Evolutionary conservation across 2,329 filamentous ascomycete genomes (phyloP).

Genomic region (Capronia epimyces): DNA sequence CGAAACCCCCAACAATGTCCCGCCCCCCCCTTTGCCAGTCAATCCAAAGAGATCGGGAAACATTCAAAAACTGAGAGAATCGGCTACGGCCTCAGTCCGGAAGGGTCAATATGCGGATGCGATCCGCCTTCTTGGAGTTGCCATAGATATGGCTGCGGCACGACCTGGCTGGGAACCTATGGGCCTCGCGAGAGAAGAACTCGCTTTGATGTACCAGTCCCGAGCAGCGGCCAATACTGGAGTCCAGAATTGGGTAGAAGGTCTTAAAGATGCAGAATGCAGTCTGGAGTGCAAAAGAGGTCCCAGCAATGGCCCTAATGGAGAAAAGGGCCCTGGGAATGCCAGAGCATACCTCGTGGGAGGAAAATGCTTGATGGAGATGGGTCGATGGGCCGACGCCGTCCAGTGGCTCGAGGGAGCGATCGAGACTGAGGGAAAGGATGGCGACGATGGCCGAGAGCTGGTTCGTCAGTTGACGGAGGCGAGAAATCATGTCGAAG

Average conservation of each 20-base stretch:
- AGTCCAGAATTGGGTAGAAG: conserved; percentile 75
- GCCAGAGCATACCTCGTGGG: conserved; percentile 92
- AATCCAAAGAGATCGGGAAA: conserved; percentile 87
- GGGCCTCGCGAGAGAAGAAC: conserved; percentile 77
- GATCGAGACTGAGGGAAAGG: conserved; percentile 72
- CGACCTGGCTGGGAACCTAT: conserved; percentile 85
- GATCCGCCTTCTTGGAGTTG: conserved; percentile 74
- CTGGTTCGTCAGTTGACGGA: conserved; percentile 56
- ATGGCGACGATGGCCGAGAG: conserved; percentile 45
- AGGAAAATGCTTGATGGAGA: conserved; percentile 80
- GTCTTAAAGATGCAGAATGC: conserved; percentile 76
- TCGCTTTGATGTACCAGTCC: conserved; percentile 74
- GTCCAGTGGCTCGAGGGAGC: conserved; percentile 69
- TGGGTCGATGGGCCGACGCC: conserved; percentile 81
- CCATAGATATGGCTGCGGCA: conserved; percentile 78
- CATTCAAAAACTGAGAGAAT: conserved; percentile 85
- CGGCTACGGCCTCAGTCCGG: conserved; percentile 75
- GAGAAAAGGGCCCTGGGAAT: conserved; percentile 57
- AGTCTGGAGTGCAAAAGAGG: conserved; percentile 73
- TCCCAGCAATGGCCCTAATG: conserved; percentile 24
- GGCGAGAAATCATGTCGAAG: conserved; percentile 40
- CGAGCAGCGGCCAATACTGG: conserved; percentile 87
- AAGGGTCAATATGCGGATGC: conserved; percentile 71
- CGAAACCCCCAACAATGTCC: conserved; percentile 58
- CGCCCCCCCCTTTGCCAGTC: conserved; percentile 81